Evolutionary conservation across 768 basidiomycete species (phyloP).

Genomic region (Mycena kentingensis): DNA sequence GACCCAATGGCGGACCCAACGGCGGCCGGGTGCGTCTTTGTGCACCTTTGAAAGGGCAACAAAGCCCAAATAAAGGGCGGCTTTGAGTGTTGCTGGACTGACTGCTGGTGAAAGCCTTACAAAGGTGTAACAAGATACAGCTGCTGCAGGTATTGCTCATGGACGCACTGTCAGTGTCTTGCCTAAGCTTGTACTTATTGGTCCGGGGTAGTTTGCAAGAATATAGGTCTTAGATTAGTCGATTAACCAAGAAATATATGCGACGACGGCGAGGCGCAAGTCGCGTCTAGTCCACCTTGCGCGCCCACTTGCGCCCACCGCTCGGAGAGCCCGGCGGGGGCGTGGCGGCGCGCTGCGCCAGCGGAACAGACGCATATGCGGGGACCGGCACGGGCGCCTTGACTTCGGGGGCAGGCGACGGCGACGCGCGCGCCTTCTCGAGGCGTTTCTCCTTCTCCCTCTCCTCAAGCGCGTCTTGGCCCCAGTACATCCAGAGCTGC

Average conservation of each 20-base stretch:
- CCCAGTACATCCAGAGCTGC: conserved; percentile 88
- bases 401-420: background rate
- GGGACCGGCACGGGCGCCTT: background rate
- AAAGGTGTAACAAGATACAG: too few species aligned
- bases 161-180: too few species aligned
- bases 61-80: too few species aligned
- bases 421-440: conserved; percentile 3
- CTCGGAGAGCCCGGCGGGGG: conserved; percentile 12
- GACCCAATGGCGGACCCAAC: too few species aligned
- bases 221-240: background rate
- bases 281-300: conserved; percentile 22
- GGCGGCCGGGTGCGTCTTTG: too few species aligned
- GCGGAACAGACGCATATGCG: conserved; percentile 17
- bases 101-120: too few species aligned
- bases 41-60: too few species aligned
- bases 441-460: conserved; percentile 8
- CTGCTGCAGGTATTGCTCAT: too few species aligned
- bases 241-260: conserved; percentile 12
- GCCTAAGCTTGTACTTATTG: too few species aligned
- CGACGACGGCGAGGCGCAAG: background rate
- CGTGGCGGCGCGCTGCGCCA: conserved; percentile 18
- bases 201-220: too few species aligned
- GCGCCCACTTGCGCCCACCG: conserved; percentile 23
- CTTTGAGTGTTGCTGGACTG: too few species aligned
- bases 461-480: conserved; percentile 38